These are phyloP conservation scores for Pneumocystis canis DNA, from an alignment of 1,139 yeast species.

Conservation along the genomic window DNA sequence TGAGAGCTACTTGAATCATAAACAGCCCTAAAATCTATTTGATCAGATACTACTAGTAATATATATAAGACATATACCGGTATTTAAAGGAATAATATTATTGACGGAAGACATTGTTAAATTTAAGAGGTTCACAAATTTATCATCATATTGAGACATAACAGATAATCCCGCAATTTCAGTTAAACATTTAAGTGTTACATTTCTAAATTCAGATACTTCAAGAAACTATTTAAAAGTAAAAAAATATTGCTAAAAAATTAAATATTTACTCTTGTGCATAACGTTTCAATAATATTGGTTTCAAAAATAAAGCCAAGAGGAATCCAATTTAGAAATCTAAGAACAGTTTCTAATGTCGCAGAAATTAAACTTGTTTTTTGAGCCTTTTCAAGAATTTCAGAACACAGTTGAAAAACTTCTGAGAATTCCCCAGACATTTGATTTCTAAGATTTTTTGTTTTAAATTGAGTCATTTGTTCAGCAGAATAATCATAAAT, in stretches of 20 bases:
- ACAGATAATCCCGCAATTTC: conserved; percentile 64
- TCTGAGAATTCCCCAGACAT: conserved; percentile 86
- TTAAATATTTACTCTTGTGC: conserved; percentile 29
- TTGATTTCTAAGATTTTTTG: conserved; percentile 62
- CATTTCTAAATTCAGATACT: conserved; percentile 68
- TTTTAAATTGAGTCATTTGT: conserved; percentile 92
- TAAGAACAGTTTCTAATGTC: conserved; percentile 66
- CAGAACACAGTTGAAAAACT: conserved; percentile 82
- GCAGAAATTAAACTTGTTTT: conserved; percentile 72
- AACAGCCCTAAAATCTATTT: conserved; percentile 45
- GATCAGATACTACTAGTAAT: background rate
- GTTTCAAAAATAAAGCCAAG: conserved; percentile 80
- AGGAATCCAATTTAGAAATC: conserved; percentile 92
- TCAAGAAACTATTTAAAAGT: conserved; percentile 40
- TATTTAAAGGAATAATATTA: conserved; percentile 54
- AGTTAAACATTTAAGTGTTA: conserved; percentile 79
- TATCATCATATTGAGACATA: conserved; percentile 47
- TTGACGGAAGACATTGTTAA: conserved; percentile 59
- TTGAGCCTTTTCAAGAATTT: conserved; percentile 75
- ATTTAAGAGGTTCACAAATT: conserved; percentile 57
- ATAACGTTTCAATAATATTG: conserved; percentile 52
- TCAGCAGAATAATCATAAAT: conserved; percentile 89
- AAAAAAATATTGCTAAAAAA: background rate
- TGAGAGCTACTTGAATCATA: conserved; percentile 63
- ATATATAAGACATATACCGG: conserved; percentile 20